phyloP scores from a whole-genome alignment of 371 early-diverging fungal genomes.

The Rhizopus arrhizus region DNA sequence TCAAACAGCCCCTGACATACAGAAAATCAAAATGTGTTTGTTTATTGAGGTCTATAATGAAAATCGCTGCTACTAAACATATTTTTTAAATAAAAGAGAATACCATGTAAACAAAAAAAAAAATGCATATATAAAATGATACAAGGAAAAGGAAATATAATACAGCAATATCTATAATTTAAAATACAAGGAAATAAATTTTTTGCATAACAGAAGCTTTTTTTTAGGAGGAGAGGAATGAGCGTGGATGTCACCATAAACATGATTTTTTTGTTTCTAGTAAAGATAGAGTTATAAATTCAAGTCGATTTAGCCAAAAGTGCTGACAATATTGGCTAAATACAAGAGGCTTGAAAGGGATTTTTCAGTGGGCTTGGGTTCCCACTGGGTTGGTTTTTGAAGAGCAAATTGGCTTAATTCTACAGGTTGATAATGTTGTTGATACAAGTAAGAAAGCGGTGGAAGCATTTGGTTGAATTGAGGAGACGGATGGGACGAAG shows the following conservation, averaged over 20 bases:
- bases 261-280: neutral
- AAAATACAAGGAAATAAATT: neutral
- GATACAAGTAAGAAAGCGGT: neutral
- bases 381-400: neutral
- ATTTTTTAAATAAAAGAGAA: neutral
- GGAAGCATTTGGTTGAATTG: constrained; percentile 3
- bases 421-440: constrained; percentile 6
- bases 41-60: neutral
- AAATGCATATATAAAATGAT: neutral
- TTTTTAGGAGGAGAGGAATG: neutral
- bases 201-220: no score
- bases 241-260: neutral
- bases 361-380: constrained; percentile 16
- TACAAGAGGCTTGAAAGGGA: constrained; percentile 28
- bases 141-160: neutral
- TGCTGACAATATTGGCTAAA: constrained; percentile 43
- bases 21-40: neutral
- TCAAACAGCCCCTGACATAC: no score
- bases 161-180: neutral
- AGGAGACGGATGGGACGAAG: constrained; percentile 17
- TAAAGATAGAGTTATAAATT: neutral
- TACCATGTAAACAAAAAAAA: neutral
- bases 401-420: neutral
- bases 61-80: no score
- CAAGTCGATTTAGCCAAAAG: constrained; percentile 34